Evolutionary conservation across 148 eudicot species (phyloP).

Genomic region (Arctostaphylos glauca): DNA sequence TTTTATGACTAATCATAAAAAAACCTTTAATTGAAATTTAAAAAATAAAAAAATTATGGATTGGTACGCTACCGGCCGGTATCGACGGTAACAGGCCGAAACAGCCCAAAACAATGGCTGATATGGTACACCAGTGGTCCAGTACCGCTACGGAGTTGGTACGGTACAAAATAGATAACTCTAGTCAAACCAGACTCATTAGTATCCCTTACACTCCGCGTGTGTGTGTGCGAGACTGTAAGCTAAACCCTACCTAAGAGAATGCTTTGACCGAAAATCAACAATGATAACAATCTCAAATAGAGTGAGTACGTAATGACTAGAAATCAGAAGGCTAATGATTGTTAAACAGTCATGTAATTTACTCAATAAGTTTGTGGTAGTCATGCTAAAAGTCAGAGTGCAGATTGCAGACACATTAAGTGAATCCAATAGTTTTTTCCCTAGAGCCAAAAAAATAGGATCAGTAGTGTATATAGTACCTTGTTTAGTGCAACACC

Average conservation of each 20-base stretch:
- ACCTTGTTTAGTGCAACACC: constrained; percentile 85
- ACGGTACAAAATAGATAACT: no score
- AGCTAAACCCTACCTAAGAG: background rate
- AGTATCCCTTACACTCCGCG: background rate
- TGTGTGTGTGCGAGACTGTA: background rate
- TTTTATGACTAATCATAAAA: no score
- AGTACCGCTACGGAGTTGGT: no score
- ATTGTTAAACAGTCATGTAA: background rate
- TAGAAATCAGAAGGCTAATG: background rate
- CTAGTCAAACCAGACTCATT: background rate
- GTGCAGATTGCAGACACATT: background rate
- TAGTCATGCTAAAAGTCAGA: background rate
- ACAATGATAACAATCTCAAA: background rate
- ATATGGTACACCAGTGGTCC: no score
- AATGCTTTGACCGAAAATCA: background rate
- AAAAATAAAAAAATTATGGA: no score
- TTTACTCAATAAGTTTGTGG: background rate
- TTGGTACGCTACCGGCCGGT: no score
- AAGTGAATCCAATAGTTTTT: background rate
- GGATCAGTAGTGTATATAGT: constrained; percentile 17
- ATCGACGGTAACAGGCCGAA: no score
- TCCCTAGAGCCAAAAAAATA: background rate
- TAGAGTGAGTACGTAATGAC: background rate
- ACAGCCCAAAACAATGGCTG: no score
- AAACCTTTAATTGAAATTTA: no score